Evolutionary conservation across 2,329 filamentous ascomycete genomes (phyloP), one percentile per base, ranked within the genome.

Genomic region (Neofusicoccum cordaticola): DNA sequence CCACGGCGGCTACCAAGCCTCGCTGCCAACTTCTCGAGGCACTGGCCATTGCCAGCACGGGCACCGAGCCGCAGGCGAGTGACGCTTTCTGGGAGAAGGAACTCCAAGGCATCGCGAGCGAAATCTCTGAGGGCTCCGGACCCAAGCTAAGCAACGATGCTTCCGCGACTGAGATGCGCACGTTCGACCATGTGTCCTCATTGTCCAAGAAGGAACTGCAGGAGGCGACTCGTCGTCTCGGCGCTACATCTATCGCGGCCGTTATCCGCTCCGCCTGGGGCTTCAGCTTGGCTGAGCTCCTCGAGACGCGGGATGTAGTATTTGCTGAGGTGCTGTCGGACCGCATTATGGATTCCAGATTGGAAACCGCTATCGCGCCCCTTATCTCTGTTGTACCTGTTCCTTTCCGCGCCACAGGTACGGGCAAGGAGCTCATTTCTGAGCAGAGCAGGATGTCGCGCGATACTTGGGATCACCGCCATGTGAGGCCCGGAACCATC

Each of bases 311-410:
- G 15, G 68, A 73, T 53, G 62, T 71, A 19, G 61, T 71, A 6
- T 71, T 73, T n/a, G 71, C 68, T 9, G 68, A 68, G 17, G 70
- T 68, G 1, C 45, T 71, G 1, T 67, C 66, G 11, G 71, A 71
- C 41, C 69, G 75, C 39, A 68, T 74, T 9, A 63, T 76, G 17
- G 68, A 73, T 22, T 53, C 70, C 9, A 61, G 67, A 8, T 66
- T 77, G 17, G 71, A 72, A 51, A 68, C 70, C 22, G 68, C 69
- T 4, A 66, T 77, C 42, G 75, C 73, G 0, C 75, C 75, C 2
- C 65, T 77, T 7, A 71, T 76, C 15, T 73, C 72, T 4, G 74
- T 76, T 15, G 67, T 77, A 1, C 74, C 75, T 15, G 69, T 76
- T 35, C 75, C 75, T 2, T 76, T 76, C 64, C 51, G 68, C n/a